Base-by-base conservation (phyloP, 163 green algal genomes). In the Scenedesmus sp. region DNA sequence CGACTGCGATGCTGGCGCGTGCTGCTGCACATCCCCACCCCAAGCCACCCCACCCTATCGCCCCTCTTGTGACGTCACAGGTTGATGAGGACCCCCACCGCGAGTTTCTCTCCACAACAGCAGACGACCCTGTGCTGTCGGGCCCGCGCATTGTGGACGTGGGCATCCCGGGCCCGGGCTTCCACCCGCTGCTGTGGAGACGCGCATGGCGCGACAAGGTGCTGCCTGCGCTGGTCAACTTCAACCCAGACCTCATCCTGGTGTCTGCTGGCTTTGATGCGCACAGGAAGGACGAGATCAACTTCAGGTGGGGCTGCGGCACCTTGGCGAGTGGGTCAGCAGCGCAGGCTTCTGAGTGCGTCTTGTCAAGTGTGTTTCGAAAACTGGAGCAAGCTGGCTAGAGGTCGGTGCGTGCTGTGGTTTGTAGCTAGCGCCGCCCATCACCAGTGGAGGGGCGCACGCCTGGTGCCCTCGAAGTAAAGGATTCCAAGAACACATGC, bases 201-300 rank as follows among this genome's bases (percentile, higher is more conserved):
- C 93, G 95, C 1, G 93, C 96, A 10, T 99, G 97, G 97, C 95
- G 97, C 5, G 98, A 99, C 95, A 99, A 99, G 93, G 88, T 98
- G 53, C 92, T 97, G 73, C 96, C 96, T 3, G 96, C 96, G 10
- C 78, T 97, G 49, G 91, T 93, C 80, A 97, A 97, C 88, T 98
- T 98, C 92, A 85, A 94, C 42, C 96, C 97, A 2, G 97, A 99
- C 95, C 78, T 99, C 15, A 98, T 99, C 92, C 88, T 99, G 7
- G 91, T 99, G 16, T 98, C 95, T 0, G 98, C 98, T 2, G 96
- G 98, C 72, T 99, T 99, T 94, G 98, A 99, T 89, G 98, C 98
- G 9, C 97, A 99, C 92, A 94, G 92, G 30, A 97, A 98, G 94
- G 97, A 99, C 90, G 96, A 98, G 65, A 97, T 99, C 73, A 99